Percentiles rank a stretch among this genome's conserved stretches.
phyloP scores from a whole-genome alignment of 2,329 filamentous ascomycete species.

The Sclerotinia borealis region DNA sequence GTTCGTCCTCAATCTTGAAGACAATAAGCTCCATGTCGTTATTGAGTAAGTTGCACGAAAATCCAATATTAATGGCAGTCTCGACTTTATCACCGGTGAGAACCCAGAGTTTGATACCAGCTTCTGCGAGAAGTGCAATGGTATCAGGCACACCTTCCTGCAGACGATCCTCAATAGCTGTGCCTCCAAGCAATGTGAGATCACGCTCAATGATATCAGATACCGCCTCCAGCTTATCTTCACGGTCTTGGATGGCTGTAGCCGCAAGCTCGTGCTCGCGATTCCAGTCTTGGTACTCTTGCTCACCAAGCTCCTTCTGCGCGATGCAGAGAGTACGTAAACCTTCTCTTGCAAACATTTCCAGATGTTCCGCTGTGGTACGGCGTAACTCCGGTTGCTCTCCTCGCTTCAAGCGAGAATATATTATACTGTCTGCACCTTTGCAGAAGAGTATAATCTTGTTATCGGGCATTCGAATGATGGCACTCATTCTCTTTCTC shows the following conservation, averaged over 20 bases:
- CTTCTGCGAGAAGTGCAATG: conserved; percentile 81
- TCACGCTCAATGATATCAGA: conserved; percentile 89
- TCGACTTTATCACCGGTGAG: conserved; percentile 98
- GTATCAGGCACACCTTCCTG: conserved; percentile 97
- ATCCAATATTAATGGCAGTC: conserved; percentile 98
- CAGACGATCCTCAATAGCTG: conserved; percentile 92
- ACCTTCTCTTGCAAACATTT: conserved; percentile 95
- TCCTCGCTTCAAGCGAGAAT: conserved; percentile 78
- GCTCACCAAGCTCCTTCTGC: conserved; percentile 69
- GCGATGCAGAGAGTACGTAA: conserved; percentile 93
- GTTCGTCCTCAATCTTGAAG: conserved; percentile 76
- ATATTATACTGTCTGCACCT: conserved; percentile 95
- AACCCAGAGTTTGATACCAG: conserved; percentile 98
- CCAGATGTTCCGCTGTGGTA: conserved; percentile 85
- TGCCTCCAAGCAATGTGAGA: conserved; percentile 81
- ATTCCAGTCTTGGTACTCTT: conserved; percentile 81
- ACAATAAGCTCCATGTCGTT: conserved; percentile 97
- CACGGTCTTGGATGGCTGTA: conserved; percentile 74
- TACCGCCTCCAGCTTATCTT: conserved; percentile 86
- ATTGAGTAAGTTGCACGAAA: conserved; percentile 94
- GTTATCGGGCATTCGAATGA: conserved; percentile 88
- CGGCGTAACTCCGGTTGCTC: conserved; percentile 80
- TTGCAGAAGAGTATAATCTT: conserved; percentile 92
- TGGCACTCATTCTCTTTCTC: conserved; percentile 95
- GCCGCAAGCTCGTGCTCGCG: conserved; percentile 83